These are phyloP conservation scores for Aspergillus steynii DNA, from an alignment of 495 filamentous ascomycete genomes.

Conservation along the genomic window DNA sequence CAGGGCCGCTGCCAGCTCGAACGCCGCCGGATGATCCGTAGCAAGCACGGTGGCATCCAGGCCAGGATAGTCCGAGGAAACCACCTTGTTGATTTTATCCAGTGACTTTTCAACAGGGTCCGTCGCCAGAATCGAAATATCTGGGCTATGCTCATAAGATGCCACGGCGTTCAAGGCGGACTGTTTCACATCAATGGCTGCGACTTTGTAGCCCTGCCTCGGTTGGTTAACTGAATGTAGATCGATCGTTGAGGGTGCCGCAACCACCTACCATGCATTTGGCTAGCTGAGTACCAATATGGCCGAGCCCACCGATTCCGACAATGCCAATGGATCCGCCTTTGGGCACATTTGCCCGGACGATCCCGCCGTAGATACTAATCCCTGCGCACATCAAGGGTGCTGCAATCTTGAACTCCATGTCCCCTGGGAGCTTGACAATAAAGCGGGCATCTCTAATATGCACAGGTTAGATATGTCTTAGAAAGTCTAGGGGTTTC, in stretches of 20 bases:
- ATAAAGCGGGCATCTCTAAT: constrained; percentile 24
- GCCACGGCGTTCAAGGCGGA: constrained; percentile 9
- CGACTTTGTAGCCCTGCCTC: constrained; percentile 22
- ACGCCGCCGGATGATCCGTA: constrained; percentile 13
- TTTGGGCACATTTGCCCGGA: constrained; percentile 4
- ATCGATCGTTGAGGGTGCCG: neutral
- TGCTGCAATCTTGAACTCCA: constrained; percentile 33
- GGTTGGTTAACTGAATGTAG: constrained; percentile 1
- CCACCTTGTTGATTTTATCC: constrained; percentile 3
- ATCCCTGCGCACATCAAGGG: constrained; percentile 44
- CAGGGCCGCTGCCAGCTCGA: constrained; percentile 14
- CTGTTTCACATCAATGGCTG: constrained; percentile 21
- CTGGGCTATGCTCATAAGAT: constrained; percentile 7
- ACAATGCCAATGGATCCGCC: constrained; percentile 26
- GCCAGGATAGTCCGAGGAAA: constrained; percentile 7
- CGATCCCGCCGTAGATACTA: constrained; percentile 24
- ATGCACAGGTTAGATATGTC: neutral
- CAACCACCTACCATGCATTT: constrained; percentile 14
- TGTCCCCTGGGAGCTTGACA: constrained; percentile 31
- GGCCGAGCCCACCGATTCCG: constrained; percentile 26
- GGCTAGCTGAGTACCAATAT: constrained; percentile 30
- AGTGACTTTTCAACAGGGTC: constrained; percentile 14
- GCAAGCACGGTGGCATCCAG: constrained; percentile 15
- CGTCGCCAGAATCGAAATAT: constrained; percentile 7
- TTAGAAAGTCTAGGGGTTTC: neutral